Evolutionary conservation across 2,329 filamentous ascomycete species (phyloP), one percentile per base, ranked within the genome.

Genomic region (Sclerotinia glacialis): DNA sequence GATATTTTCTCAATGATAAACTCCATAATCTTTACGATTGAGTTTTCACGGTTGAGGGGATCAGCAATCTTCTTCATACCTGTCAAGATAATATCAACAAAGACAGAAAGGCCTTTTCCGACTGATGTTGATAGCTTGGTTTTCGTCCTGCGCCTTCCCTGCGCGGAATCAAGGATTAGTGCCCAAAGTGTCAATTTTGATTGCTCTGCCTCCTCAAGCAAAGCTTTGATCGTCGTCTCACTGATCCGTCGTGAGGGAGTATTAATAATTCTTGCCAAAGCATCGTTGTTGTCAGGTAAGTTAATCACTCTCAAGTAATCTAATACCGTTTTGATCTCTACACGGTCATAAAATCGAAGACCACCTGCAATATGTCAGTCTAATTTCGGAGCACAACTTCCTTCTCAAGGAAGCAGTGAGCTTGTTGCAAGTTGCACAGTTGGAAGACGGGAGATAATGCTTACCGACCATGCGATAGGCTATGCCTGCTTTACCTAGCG

Each of bases 301-400:
- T 91, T 86, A 42, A 97, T 87, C 4, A 96, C 89, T 42, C 93
- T 86, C 18, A 98, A 81, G 76, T 99, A 98, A 76, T 97, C 93
- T 5, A 98, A 79, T 0, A 98, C 77, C 8, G 92, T 83, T 77
- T 95, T 96, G 75, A 98, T 89, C 76, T 99, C 94, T 3, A 87
- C 85, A 62, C 95, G 87, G 72, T 99, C 95, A 74, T 96, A 98
- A 76, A 99, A 99, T 67, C 91, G 90, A 69, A 87, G 86, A 2
- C 95, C 94, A 47, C 86, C 79, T 80, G 50, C 7, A 5, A 60
- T 61, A 47, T 21, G 14, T 72, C 31, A 70, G 63, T 50, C 64
- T 72, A 61, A 69, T 60, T 42, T 21, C 55, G 34, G 11, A 31
- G n/a, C 5, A 12, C 21, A 9, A 21, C 42, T 21, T 42, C 9